phyloP scores from a whole-genome alignment of 768 basidiomycete species.

The Leccinum aurantiacum region DNA sequence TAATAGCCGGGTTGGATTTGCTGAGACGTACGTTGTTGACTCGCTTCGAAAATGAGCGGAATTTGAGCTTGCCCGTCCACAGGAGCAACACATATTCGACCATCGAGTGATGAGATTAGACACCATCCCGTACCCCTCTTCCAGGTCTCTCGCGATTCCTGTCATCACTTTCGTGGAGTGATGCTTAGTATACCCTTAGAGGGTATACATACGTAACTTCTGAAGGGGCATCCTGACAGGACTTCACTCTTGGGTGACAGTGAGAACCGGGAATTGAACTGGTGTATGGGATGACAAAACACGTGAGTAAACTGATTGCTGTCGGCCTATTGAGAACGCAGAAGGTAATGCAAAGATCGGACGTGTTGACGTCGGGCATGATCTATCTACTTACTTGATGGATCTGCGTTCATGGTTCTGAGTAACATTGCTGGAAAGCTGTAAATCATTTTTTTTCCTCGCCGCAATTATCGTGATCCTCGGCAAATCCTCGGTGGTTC shows the following conservation, averaged over 20 bases:
- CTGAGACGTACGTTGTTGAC: not conserved
- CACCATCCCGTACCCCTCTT: not conserved
- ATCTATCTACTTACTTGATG: too few species aligned
- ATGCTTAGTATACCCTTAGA: too few species aligned
- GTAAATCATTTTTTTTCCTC: too few species aligned
- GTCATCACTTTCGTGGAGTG: constrained; percentile 8
- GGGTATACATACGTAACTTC: not conserved
- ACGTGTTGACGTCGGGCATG: too few species aligned
- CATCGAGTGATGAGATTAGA: not conserved
- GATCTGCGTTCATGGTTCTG: too few species aligned
- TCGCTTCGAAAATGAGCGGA: not conserved
- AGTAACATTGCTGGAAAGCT: too few species aligned
- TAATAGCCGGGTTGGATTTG: not conserved
- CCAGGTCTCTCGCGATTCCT: not conserved
- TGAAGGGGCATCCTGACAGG: not conserved
- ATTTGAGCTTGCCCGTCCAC: not conserved
- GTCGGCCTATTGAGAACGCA: not conserved
- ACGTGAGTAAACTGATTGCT: too few species aligned
- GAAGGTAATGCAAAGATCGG: too few species aligned
- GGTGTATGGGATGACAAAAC: too few species aligned
- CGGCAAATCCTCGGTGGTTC: too few species aligned
- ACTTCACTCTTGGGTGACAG: not conserved
- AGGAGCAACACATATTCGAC: not conserved
- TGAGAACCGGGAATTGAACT: not conserved
- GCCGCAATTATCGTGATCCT: too few species aligned